Conservation (phyloP, 169 alveolate species). For the Plasmodium inui region DNA sequence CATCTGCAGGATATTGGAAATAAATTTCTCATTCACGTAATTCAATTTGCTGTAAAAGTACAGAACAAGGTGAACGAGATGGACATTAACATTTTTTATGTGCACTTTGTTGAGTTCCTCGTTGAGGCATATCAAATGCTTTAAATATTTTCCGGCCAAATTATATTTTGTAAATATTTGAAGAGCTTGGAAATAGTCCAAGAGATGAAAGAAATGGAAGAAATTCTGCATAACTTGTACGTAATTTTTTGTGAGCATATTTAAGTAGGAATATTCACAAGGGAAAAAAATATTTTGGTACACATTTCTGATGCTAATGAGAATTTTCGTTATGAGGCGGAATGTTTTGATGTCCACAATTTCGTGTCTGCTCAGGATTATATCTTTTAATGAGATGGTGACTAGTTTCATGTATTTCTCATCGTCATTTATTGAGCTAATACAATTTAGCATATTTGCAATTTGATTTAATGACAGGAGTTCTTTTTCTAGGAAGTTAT, state of each 20-base stretch:
- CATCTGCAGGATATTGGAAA: constrained; percentile 1
- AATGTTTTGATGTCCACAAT: constrained; percentile 37
- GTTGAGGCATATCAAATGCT: constrained; percentile 21
- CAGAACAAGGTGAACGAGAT: constrained; percentile 39
- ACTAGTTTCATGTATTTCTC: constrained; percentile 31
- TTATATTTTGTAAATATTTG: constrained; percentile 67
- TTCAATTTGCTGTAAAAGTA: constrained; percentile 29
- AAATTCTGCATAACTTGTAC: constrained; percentile 22
- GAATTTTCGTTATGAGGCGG: constrained; percentile 18
- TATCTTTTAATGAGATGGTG: constrained; percentile 33
- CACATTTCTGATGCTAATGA: constrained; percentile 20
- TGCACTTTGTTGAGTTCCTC: constrained; percentile 39
- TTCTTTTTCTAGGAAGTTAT: constrained; percentile 35
- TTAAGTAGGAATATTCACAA: constrained; percentile 71
- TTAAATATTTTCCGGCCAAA: constrained; percentile 43
- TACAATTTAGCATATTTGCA: neutral
- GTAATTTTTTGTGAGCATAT: constrained; percentile 47
- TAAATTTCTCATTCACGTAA: constrained; percentile 45
- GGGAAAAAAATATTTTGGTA: constrained; percentile 60
- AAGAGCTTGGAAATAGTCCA: constrained; percentile 25
- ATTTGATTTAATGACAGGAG: constrained; percentile 24
- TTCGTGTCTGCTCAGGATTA: constrained; percentile 56
- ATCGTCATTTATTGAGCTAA: constrained; percentile 36
- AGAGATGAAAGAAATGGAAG: constrained; percentile 16
- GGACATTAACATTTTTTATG: constrained; percentile 23